Base-by-base conservation (phyloP, 805 yeast species). In the Metschnikowia colocasiae region DNA sequence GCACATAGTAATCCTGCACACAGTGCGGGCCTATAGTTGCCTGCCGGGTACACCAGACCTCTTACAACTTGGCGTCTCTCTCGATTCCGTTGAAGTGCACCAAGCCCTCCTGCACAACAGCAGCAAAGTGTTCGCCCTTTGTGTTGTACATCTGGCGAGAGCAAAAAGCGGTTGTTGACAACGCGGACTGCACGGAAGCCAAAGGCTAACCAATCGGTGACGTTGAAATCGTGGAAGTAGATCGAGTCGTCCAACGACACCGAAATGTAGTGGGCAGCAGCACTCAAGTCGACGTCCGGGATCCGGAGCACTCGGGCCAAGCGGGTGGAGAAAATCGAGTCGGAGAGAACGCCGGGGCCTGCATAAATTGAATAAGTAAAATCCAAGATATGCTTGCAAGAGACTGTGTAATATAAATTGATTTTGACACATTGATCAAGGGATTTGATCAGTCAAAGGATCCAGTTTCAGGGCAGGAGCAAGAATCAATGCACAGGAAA, bases 191-290 rank as follows among this genome's bases (percentile, higher is more conserved):
- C 76, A 40, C 65, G 67, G 37, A 81, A 68, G 40, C 76, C 70
- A 45, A 77, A 75, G 13, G 73, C 68, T 58, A 79, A 63, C 82
- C 83, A 83, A 34, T 79, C 33, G 3, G 49, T 49, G 27, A 26
- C 39, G 27, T 19, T 26, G 49, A 80, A 72, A 46, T 76, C 78
- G 58, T 83, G 87, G 67, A 85, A 82, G 60, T 82, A 82, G 27
- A 86, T 74, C 0, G 81, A 65, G 58, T 85, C 90, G 54, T 84
- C 90, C 52, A 85, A 62, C 19, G 86, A 80, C 3, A 81, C 83
- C 13, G 81, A 76, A 52, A 79, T 74, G 31, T 71, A 73, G 41
- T 62, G 64, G 13, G 56, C 54, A 19, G 50, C 39, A 13, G 60
- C 52, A 16, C 45, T 42, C 37, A 57, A 46, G 48, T 62, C 59